Base-by-base conservation (phyloP, 192 early-diverging fungal species). In the Coemansia pectinata region DNA sequence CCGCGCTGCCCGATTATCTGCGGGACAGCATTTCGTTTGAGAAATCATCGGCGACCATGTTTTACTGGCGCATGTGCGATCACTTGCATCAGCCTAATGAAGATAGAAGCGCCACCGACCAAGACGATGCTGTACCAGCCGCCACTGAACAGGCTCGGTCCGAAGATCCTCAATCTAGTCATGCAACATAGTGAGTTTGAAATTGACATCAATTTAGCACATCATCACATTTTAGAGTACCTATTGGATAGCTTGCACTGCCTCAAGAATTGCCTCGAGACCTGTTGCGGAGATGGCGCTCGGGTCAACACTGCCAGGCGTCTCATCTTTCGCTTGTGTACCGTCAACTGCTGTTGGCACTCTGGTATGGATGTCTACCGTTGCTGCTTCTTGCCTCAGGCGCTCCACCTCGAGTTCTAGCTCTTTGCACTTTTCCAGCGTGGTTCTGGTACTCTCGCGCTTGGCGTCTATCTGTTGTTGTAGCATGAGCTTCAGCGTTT, bases 401-500 rank as follows among this genome's bases (percentile, higher is more conserved):
- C 59, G 34, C 40, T 60, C 69, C 44, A 77, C 71, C 4, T 52
- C 41, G 25, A 59, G 61, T 27, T 69, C 66, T 6, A 83, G 66
- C 44, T 71, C 69, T 19, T 48, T 53, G 66, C 75, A 83, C 38
- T 71, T 77, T 15, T 52, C 42, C 25, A 63, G 53, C 7, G 77
- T 72, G 12, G 40, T 53, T 31, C 74, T 66, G 7, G 75, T 53
- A 5, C 70, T 59, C 45, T 50, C 72, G 12, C 72, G 69, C 41
- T 78, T 74, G 58, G 67, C 57, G 11, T 85, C 75, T n/a, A 91
- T 72, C 76, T 92, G 91, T 39, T 88, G 79, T 33, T 85, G 85
- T 79, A 92, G 84, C 79, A 91, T 85, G 15, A 90, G 76, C 52
- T 84, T 77, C 23, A 92, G 70, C 1, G 90, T 89, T 62, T 92